Percentiles rank a stretch among this genome's conserved stretches.
phyloP scores from a whole-genome alignment of 2,329 filamentous ascomycete species.

The Chalaropsis thielavioides region DNA sequence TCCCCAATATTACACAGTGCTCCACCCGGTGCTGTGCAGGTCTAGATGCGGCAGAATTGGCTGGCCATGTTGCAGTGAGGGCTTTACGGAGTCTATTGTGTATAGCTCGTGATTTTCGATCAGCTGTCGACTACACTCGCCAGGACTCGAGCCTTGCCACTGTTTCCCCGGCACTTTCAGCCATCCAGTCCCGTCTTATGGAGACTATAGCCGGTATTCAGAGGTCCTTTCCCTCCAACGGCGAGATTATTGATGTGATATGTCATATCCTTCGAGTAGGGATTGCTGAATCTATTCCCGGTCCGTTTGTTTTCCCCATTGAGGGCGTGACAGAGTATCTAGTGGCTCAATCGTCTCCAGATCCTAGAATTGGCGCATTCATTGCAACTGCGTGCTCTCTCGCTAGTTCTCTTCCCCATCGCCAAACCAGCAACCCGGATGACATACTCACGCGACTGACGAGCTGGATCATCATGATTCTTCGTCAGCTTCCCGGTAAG shows the following conservation, averaged over 20 bases:
- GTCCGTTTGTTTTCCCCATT: constrained; percentile 62
- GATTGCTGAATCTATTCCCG: constrained; percentile 58
- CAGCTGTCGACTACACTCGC: constrained; percentile 49
- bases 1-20: constrained; percentile 13
- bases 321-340: constrained; percentile 53
- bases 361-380: constrained; percentile 51
- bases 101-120: constrained; percentile 54
- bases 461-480: constrained; percentile 46
- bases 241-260: constrained; percentile 56
- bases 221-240: constrained; percentile 39
- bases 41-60: constrained; percentile 28
- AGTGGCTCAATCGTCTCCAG: constrained; percentile 41
- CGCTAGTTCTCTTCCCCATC: constrained; percentile 42
- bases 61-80: constrained; percentile 36
- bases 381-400: constrained; percentile 60
- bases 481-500: constrained; percentile 47
- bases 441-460: constrained; percentile 39
- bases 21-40: constrained; percentile 15
- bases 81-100: constrained; percentile 54
- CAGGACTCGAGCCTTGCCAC: constrained; percentile 13
- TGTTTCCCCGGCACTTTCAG: constrained; percentile 20
- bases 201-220: constrained; percentile 35
- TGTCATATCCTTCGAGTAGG: constrained; percentile 60
- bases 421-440: constrained; percentile 31
- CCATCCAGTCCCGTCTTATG: constrained; percentile 35